phyloP scores from a whole-genome alignment of 2,329 filamentous ascomycete genomes.

The Aspergillus sp. region DNA sequence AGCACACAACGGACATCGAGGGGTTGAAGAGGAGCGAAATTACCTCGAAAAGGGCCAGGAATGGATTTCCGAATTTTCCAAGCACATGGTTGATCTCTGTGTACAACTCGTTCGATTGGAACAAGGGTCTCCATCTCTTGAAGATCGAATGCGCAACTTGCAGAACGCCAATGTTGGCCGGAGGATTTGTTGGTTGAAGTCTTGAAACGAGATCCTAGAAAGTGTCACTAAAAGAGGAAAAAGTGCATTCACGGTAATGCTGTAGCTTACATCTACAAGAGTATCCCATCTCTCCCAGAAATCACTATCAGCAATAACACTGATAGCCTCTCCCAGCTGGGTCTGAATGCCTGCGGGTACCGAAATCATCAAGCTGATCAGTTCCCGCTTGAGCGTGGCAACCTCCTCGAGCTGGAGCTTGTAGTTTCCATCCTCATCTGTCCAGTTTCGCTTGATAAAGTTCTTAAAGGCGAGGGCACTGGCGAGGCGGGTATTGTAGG shows the following conservation, averaged over 20 bases:
- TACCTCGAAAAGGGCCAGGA: conserved; percentile 73
- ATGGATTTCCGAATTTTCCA: conserved; percentile 74
- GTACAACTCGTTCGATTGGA: conserved; percentile 87
- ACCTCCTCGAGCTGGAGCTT: conserved; percentile 82
- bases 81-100: conserved; percentile 96
- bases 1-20: conserved; percentile 3
- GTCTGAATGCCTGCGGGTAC: conserved; percentile 83
- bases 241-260: neutral
- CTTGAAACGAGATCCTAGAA: conserved; percentile 77
- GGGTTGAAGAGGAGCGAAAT: conserved; percentile 15
- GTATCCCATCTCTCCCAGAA: conserved; percentile 97
- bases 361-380: conserved; percentile 94
- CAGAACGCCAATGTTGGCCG: conserved; percentile 87
- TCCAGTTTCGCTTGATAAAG: conserved; percentile 91
- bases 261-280: conserved; percentile 67
- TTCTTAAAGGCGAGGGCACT: conserved; percentile 97
- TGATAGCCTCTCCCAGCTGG: conserved; percentile 93
- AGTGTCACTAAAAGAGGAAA: conserved; percentile 1
- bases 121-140: conserved; percentile 89
- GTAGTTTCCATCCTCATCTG: conserved; percentile 92
- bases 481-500: conserved; percentile 75
- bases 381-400: conserved; percentile 82
- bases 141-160: conserved; percentile 99
- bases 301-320: conserved; percentile 94
- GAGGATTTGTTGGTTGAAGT: conserved; percentile 74